Percentiles rank a stretch among this genome's conserved stretches.
Evolutionary conservation across 1,139 yeast species (phyloP).

Genomic region (Hyphopichia burtonii): DNA sequence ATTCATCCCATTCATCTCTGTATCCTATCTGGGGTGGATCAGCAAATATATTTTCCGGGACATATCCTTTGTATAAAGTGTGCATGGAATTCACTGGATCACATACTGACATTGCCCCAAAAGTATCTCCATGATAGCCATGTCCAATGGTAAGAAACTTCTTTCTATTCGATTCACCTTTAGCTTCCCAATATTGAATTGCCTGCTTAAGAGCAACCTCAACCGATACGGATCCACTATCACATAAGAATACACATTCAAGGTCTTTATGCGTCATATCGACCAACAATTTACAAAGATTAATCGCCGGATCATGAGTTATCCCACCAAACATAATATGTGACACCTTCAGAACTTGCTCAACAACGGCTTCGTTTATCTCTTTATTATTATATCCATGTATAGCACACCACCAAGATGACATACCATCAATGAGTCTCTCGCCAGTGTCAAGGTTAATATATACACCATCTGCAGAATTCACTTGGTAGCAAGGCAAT

Average conservation of each 20-base stretch:
- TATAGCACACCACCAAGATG: slow-evolving; percentile 33
- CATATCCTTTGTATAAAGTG: slow-evolving; percentile 20
- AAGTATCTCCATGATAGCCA: slow-evolving; percentile 26
- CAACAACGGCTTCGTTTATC: slow-evolving; percentile 20
- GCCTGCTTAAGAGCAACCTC: slow-evolving; percentile 11
- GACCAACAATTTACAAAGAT: slow-evolving; percentile 15
- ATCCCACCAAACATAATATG: slow-evolving; percentile 33
- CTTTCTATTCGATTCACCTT: slow-evolving; percentile 10
- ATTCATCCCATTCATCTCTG: slow-evolving; percentile 5
- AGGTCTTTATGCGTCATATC: slow-evolving; percentile 17
- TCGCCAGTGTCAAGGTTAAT: slow-evolving; percentile 15
- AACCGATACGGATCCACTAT: slow-evolving; percentile 12
- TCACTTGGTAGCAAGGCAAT: slow-evolving; percentile 22
- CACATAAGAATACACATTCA: slow-evolving; percentile 24
- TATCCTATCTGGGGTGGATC: slow-evolving; percentile 17
- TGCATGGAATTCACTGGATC: slow-evolving; percentile 29
- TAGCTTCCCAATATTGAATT: slow-evolving; percentile 12
- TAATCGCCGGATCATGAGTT: slow-evolving; percentile 26
- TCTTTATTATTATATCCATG: slow-evolving; percentile 27
- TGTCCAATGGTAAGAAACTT: slow-evolving; percentile 18
- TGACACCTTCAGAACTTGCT: slow-evolving; percentile 20
- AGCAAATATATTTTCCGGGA: slow-evolving; percentile 23
- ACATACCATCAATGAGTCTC: slow-evolving; percentile 26
- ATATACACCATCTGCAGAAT: slow-evolving; percentile 19
- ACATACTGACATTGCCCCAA: slow-evolving; percentile 25